Conservation (phyloP, 306 rosid genomes). For the Rubus parviflorus region DNA sequence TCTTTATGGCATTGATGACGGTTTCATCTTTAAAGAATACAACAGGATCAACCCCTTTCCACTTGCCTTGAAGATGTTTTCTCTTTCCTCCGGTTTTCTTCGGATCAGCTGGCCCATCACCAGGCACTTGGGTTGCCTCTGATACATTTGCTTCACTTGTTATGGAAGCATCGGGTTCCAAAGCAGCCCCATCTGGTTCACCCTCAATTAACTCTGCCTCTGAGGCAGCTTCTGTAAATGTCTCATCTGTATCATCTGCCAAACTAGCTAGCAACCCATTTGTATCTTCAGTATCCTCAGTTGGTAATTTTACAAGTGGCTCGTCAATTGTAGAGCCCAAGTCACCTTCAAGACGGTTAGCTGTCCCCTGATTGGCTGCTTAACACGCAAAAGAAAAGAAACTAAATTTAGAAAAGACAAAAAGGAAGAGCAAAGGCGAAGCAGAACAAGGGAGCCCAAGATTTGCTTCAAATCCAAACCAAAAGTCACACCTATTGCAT, state of each 20-base stretch:
- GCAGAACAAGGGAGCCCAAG: not conserved
- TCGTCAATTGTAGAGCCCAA: conserved; percentile 19
- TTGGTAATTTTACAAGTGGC: conserved; percentile 27
- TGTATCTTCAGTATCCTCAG: conserved; percentile 40
- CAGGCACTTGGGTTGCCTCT: conserved; percentile 40
- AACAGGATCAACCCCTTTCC: conserved; percentile 99
- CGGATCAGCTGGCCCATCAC: conserved; percentile 31
- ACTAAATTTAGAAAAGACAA: conserved; percentile 10
- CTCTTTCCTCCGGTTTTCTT: conserved; percentile 59
- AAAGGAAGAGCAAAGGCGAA: conserved; percentile 24
- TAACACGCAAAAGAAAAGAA: not conserved
- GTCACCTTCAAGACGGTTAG: conserved; percentile 27
- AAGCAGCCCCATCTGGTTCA: conserved; percentile 37
- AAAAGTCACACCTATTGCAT: conserved; percentile 7
- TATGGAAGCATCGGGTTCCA: conserved; percentile 35
- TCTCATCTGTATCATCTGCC: conserved; percentile 42
- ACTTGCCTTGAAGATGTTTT: conserved; percentile 84
- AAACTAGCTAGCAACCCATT: conserved; percentile 34
- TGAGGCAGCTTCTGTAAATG: conserved; percentile 39
- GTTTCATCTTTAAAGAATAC: conserved; percentile 81
- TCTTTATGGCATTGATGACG: conserved; percentile 62
- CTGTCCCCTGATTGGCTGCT: conserved; percentile 53
- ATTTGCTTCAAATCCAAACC: conserved; percentile 16
- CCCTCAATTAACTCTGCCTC: conserved; percentile 50
- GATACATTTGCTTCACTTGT: conserved; percentile 36